Evolutionary conservation across 2,329 filamentous ascomycete genomes (phyloP).

Genomic region (Colletotrichum lindemuthianum): DNA sequence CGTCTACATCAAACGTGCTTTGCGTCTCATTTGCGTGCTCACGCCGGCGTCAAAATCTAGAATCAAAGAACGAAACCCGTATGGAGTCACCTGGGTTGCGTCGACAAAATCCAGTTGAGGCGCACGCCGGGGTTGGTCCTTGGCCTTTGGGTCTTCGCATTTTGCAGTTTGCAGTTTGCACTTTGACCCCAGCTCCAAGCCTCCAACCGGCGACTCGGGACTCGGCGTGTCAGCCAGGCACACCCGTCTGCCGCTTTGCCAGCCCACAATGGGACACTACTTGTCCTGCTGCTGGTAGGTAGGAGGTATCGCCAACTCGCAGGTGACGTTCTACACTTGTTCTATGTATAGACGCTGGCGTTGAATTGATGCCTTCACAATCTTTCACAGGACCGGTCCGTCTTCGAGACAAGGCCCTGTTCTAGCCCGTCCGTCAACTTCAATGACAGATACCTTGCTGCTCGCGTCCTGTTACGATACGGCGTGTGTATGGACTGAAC

Average conservation of each 20-base stretch:
- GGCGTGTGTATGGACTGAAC: constrained; percentile 7
- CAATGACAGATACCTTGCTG: neutral
- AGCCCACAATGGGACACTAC: neutral
- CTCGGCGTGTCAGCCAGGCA: constrained; percentile 22
- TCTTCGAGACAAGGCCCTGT: neutral
- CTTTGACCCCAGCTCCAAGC: constrained; percentile 4
- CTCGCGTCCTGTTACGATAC: neutral
- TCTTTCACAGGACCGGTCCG: neutral
- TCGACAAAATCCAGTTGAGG: constrained; percentile 19
- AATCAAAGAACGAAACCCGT: constrained; percentile 36
- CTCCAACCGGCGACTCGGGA: constrained; percentile 1
- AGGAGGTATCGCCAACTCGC: too few species aligned
- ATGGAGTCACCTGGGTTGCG: constrained; percentile 29
- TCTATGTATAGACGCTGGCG: neutral
- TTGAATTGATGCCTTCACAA: neutral
- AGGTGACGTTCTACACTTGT: neutral
- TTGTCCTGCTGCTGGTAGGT: too few species aligned
- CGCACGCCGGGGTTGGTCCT: constrained; percentile 3
- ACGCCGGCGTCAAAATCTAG: constrained; percentile 35
- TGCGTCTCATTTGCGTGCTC: constrained; percentile 33
- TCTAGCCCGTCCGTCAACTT: too few species aligned
- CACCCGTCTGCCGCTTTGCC: constrained; percentile 3
- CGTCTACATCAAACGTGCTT: constrained; percentile 32
- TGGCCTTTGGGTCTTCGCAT: constrained; percentile 5
- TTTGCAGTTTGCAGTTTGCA: too few species aligned